phyloP scores from a whole-genome alignment of 2,329 filamentous ascomycete species.

The Tothia fuscella region DNA sequence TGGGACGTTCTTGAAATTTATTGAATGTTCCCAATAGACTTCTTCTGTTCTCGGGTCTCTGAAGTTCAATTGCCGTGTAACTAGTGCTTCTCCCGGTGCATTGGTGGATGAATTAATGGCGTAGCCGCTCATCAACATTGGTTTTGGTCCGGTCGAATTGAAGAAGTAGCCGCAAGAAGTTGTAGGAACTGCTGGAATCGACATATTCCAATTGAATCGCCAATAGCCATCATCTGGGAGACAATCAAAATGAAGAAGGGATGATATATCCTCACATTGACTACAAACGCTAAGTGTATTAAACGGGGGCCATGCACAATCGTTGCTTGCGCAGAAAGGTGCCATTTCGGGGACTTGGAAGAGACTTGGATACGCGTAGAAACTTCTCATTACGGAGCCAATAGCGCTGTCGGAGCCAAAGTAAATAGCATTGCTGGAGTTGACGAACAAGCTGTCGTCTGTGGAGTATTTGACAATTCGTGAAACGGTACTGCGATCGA shows the following conservation, averaged over 20 bases:
- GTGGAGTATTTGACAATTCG: neutral
- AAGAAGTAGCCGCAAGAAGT: conserved; percentile 12
- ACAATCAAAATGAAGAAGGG: conserved; percentile 7
- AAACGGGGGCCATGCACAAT: conserved; percentile 10
- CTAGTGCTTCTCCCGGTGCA: neutral
- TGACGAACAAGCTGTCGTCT: no score
- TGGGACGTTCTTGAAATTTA: conserved; percentile 1
- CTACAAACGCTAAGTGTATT: conserved; percentile 10
- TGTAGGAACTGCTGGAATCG: conserved; percentile 8
- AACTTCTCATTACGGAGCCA: no score
- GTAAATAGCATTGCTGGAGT: no score
- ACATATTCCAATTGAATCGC: conserved; percentile 11
- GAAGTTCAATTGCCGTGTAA: neutral
- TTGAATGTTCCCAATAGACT: conserved; percentile 7
- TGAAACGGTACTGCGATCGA: conserved; percentile 15
- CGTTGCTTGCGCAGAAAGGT: conserved; percentile 9
- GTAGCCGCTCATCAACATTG: conserved; percentile 11
- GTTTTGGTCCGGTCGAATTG: conserved; percentile 9
- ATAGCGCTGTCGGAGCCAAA: no score
- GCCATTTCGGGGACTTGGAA: no score
- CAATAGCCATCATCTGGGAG: conserved; percentile 1
- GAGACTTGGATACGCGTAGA: no score
- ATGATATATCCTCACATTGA: conserved; percentile 8
- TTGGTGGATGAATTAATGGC: neutral
- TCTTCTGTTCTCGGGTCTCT: neutral